Base-by-base conservation (phyloP, 2,329 filamentous ascomycete species). In the Cladobotryum mycophilum region DNA sequence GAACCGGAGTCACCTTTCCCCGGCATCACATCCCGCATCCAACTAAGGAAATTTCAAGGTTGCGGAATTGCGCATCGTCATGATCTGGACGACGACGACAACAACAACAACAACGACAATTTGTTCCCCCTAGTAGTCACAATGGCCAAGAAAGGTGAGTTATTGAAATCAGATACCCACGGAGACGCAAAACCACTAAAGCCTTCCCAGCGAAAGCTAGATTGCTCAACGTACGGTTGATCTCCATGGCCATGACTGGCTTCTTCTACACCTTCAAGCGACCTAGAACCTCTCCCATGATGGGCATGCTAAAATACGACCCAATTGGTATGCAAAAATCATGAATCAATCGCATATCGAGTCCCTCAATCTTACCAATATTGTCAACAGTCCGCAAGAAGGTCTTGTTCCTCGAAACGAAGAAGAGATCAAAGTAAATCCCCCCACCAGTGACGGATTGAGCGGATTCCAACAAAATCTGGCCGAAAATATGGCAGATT, bases 251-350 rank as follows among this genome's bases (percentile, higher is more conserved):
- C 68, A 86, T 96, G 86, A 99, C 93, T 22, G 93, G 93, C 64
- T 99, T 90, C 80, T 99, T 92, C 79, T 91, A 92, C 71, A 95
- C 89, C 48, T 84, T 95, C 70, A 79, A 86, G 60, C 85, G 95
- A 53, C 91, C 90, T 12, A 85, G 93, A 60, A 80, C 81, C 30
- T 79, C 90, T 56, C 78, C 86, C 41, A 91, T 95, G 51, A 81
- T 99, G 72, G 95, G 90, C 75, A 93, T 99, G 89, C 76, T 99
- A 62, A 99, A 99, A 77, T 99, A 99, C 72, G 93, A 99, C 67
- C 93, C 93, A 40, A 91, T 99, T 58, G 86, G 89, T 95, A 82
- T 58, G 67, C 14, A 3, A 17, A 30, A 30, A 30, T 11, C 9
- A 5, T 8, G 8, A 30, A 30, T 8, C 6, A 30, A 30, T 30